Evolutionary conservation across 345 rosid species (phyloP).

Genomic region (Populus simonii): DNA sequence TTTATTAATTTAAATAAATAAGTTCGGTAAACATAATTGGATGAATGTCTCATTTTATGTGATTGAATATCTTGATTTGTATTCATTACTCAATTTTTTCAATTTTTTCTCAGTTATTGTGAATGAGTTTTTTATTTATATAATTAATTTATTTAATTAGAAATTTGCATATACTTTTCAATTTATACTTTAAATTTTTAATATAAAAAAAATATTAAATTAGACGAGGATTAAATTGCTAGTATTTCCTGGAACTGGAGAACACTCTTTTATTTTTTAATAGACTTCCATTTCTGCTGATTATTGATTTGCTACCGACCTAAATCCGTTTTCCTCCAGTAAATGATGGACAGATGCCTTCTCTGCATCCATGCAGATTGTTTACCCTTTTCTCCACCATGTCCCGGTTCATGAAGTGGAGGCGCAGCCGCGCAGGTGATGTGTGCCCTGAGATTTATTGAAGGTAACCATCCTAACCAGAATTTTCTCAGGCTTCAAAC

Average conservation of each 20-base stretch:
- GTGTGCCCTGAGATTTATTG: not conserved
- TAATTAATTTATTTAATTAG: too few relatives aligned
- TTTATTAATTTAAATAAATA: too few relatives aligned
- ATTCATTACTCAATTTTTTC: too few relatives aligned
- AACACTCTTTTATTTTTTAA: not conserved
- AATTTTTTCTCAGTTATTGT: too few relatives aligned
- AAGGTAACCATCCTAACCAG: not conserved
- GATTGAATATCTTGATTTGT: too few relatives aligned
- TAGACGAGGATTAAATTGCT: too few relatives aligned
- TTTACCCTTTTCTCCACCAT: not conserved
- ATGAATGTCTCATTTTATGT: too few relatives aligned
- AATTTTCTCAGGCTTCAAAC: not conserved
- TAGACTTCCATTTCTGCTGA: not conserved
- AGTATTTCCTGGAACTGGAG: not conserved
- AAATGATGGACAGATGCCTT: not conserved
- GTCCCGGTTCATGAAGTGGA: not conserved
- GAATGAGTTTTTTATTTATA: too few relatives aligned
- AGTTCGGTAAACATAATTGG: accelerated
- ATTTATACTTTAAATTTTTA: too few relatives aligned
- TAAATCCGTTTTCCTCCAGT: not conserved
- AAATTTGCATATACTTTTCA: accelerated
- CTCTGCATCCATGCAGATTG: not conserved
- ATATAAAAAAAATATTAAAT: too few relatives aligned
- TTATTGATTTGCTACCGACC: not conserved
- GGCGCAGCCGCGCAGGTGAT: not conserved